Evolutionary conservation across 345 rosid species (phyloP).

Genomic region (Alliaria petiolata): DNA sequence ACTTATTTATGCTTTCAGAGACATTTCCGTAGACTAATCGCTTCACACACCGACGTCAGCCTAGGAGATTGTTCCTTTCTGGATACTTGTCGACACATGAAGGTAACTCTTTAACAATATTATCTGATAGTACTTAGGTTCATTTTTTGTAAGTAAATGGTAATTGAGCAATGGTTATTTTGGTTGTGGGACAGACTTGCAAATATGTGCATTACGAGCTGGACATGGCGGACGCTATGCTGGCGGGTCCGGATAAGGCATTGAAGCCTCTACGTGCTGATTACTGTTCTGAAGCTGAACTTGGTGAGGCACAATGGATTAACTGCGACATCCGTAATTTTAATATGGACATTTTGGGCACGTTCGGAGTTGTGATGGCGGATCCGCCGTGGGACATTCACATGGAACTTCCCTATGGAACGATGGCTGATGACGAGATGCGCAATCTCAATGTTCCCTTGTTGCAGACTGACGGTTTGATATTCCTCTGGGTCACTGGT

Average conservation of each 20-base stretch:
- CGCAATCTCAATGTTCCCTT: conserved; percentile 96
- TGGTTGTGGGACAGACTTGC: conserved; percentile 62
- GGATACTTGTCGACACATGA: conserved; percentile 99
- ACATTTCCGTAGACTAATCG: conserved; percentile 89
- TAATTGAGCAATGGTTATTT: neutral
- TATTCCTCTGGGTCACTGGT: conserved; percentile 99
- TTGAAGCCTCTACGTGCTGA: conserved; percentile 88
- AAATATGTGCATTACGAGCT: conserved; percentile 98
- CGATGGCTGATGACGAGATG: conserved; percentile 99
- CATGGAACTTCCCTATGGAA: conserved; percentile 99
- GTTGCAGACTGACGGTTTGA: conserved; percentile 96
- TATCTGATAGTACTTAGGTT: neutral
- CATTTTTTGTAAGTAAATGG: neutral
- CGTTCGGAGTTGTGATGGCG: conserved; percentile 97
- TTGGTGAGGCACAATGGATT: conserved; percentile 97
- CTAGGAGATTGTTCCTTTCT: conserved; percentile 99
- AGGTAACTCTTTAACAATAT: conserved; percentile 41
- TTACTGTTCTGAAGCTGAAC: conserved; percentile 95
- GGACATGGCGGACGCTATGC: conserved; percentile 76
- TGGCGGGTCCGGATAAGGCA: conserved; percentile 63
- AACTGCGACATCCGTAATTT: conserved; percentile 88
- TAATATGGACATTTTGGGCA: conserved; percentile 95
- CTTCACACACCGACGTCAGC: conserved; percentile 89
- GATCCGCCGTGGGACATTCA: conserved; percentile 99
- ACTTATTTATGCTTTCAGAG: conserved; percentile 47